Conservation (phyloP, 2,329 filamentous ascomycete species). For the Penicillium nordicum region DNA sequence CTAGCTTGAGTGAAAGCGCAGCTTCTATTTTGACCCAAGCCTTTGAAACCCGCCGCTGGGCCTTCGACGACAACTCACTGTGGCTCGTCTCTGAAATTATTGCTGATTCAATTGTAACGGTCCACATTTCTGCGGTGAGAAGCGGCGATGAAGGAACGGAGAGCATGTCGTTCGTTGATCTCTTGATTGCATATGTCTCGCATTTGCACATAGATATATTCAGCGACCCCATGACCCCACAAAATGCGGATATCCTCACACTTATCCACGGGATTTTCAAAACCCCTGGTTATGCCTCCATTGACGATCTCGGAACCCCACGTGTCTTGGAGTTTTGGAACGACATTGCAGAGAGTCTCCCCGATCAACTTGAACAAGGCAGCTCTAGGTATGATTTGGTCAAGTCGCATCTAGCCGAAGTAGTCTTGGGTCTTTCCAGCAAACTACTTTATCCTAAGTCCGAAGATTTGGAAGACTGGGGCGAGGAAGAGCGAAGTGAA, state of each 20-base stretch:
- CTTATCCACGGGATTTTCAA: conserved; percentile 41
- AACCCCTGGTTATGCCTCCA: conserved; percentile 39
- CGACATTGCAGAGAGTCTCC: conserved; percentile 39
- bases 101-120: conserved; percentile 31
- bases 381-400: conserved; percentile 29
- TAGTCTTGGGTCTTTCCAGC: conserved; percentile 41
- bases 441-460: conserved; percentile 41
- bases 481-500: conserved; percentile 42
- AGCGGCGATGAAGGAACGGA: conserved; percentile 39
- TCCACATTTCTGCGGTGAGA: conserved; percentile 32
- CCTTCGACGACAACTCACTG: conserved; percentile 17
- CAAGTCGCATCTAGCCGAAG: conserved; percentile 39
- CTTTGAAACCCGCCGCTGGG: conserved; percentile 21
- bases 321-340: conserved; percentile 44
- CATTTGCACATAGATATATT: conserved; percentile 32
- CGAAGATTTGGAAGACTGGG: conserved; percentile 38
- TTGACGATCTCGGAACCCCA: conserved; percentile 39
- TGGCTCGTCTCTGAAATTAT: conserved; percentile 13
- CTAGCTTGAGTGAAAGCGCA: conserved; percentile 19
- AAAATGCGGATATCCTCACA: conserved; percentile 34
- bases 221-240: conserved; percentile 28
- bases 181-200: conserved; percentile 38
- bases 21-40: conserved; percentile 20
- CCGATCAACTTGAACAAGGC: conserved; percentile 30
- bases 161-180: conserved; percentile 40